Percentiles rank a stretch among this genome's conserved stretches.
Evolutionary conservation across 768 basidiomycete species (phyloP).

Genomic region (Nevesoporus exiguus): DNA sequence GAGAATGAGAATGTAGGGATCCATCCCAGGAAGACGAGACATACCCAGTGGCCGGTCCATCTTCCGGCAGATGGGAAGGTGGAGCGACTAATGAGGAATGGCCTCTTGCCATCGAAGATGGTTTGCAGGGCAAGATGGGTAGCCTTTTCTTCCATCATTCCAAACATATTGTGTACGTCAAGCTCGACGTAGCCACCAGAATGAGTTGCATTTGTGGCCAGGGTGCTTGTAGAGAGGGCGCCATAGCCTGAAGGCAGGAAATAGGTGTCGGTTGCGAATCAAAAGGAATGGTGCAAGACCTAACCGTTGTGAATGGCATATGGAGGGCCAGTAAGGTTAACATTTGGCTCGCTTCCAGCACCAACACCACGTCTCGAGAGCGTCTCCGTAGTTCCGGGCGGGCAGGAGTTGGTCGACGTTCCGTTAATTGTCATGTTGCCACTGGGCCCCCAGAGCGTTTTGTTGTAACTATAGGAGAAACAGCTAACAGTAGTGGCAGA

Average conservation of each 20-base stretch:
- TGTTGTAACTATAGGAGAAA: conserved; percentile 49
- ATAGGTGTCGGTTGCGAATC: background rate
- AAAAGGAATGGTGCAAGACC: conserved; percentile 4
- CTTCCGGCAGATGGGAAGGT: conserved; percentile 66
- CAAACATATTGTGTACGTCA: conserved; percentile 70
- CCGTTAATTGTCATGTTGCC: conserved; percentile 76
- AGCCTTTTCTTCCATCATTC: conserved; percentile 65
- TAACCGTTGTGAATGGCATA: conserved; percentile 73
- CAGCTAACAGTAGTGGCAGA: background rate
- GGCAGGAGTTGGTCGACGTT: conserved; percentile 47
- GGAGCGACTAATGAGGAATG: conserved; percentile 68
- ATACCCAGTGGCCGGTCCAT: conserved; percentile 73
- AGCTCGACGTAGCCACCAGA: conserved; percentile 57
- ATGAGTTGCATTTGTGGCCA: conserved; percentile 74
- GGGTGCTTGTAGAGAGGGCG: conserved; percentile 47
- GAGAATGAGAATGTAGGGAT: background rate
- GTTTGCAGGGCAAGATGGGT: conserved; percentile 57
- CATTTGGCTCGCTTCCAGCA: conserved; percentile 43
- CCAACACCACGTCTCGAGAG: conserved; percentile 46
- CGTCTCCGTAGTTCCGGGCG: conserved; percentile 6
- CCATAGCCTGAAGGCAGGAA: conserved; percentile 40
- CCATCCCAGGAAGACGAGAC: background rate
- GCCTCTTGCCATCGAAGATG: conserved; percentile 56
- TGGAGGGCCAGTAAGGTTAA: conserved; percentile 55
- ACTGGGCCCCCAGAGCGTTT: conserved; percentile 58